A percentile compares a stretch with the other conserved stretches of the same genome.
Conservation (phyloP, 2,329 filamentous ascomycete species). For the Verticillium longisporum region DNA sequence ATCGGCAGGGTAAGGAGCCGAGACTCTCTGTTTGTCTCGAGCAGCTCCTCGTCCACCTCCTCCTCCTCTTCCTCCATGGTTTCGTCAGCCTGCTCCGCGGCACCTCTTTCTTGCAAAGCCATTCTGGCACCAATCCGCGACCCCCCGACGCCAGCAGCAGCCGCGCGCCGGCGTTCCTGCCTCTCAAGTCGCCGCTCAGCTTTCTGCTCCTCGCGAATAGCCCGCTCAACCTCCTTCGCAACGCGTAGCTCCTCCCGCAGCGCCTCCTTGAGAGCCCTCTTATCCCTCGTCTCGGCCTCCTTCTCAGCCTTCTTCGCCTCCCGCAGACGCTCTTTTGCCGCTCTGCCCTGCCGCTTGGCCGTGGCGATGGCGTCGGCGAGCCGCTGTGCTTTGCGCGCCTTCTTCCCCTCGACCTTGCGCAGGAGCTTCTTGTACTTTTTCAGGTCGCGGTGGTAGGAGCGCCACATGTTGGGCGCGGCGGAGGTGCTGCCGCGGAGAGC, state of each 20-base stretch:
- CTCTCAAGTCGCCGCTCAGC: background rate
- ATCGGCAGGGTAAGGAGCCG: conserved; percentile 12
- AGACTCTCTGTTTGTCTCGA: background rate
- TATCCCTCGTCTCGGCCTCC: background rate
- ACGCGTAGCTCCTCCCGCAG: background rate
- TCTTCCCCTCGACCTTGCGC: background rate
- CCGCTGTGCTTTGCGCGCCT: background rate
- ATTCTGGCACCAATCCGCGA: no score
- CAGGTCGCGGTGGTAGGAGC: background rate
- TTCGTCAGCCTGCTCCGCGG: no score
- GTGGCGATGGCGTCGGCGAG: background rate
- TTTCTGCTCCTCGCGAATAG: background rate
- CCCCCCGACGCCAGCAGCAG: background rate
- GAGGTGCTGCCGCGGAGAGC: background rate
- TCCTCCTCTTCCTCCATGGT: background rate
- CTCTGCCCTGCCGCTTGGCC: background rate
- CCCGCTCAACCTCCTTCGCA: background rate
- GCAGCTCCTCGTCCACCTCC: background rate
- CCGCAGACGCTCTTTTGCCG: background rate
- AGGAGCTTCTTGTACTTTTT: background rate
- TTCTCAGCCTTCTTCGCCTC: background rate
- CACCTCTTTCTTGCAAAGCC: no score
- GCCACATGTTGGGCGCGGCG: background rate
- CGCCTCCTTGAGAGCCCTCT: background rate
- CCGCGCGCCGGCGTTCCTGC: background rate